phyloP scores from a whole-genome alignment of 208 protist genomes.

The Phytomonas francai region DNA sequence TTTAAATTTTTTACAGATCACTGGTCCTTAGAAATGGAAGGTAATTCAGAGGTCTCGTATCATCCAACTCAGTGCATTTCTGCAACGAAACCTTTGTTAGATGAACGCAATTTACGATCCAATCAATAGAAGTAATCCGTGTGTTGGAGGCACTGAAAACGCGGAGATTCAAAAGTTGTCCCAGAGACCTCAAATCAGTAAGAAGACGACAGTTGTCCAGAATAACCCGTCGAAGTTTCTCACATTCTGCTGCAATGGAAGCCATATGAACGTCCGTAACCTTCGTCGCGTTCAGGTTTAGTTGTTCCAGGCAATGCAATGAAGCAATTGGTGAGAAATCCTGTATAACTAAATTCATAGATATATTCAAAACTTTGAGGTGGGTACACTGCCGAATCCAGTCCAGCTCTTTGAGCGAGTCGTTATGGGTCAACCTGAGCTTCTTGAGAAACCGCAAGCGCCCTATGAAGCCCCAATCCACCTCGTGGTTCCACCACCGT shows the following conservation, averaged over 20 bases:
- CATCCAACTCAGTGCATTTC: neutral
- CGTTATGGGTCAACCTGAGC: neutral
- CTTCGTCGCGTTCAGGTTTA: neutral
- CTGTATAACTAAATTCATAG: neutral
- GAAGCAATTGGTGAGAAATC: neutral
- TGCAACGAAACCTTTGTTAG: neutral
- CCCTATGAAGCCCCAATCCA: neutral
- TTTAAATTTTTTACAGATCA: neutral
- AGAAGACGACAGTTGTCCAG: neutral
- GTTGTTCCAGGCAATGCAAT: neutral
- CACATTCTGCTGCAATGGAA: neutral
- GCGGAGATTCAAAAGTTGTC: neutral
- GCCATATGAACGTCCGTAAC: neutral
- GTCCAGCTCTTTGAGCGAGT: neutral
- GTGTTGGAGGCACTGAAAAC: neutral
- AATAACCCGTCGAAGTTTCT: neutral
- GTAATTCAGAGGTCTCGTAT: neutral
- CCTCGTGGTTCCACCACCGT: neutral
- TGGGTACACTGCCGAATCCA: neutral
- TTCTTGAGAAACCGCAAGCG: neutral
- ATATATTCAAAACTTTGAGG: neutral
- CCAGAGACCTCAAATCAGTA: neutral
- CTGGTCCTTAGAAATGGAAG: neutral
- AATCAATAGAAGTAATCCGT: slow-evolving; percentile 1
- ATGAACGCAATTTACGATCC: slow-evolving; percentile 3